These are phyloP conservation scores for Paecilomyces dactylethromorphus DNA, from an alignment of 2,329 filamentous ascomycete genomes.

Conservation along the genomic window DNA sequence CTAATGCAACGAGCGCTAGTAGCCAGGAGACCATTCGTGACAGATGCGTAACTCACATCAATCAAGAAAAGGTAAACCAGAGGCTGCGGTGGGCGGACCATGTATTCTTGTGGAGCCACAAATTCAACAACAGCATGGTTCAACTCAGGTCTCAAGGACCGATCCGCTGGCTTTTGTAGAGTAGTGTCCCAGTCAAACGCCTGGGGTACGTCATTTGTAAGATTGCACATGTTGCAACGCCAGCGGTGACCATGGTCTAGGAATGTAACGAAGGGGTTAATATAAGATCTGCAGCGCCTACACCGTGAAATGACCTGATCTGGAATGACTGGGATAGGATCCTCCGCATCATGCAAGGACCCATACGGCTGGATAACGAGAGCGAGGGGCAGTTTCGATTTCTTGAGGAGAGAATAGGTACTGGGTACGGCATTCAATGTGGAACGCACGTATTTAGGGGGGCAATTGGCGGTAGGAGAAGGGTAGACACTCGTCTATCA, in stretches of 20 bases:
- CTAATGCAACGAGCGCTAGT: constrained; percentile 89
- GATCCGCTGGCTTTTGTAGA: constrained; percentile 81
- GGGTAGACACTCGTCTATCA: constrained; percentile 78
- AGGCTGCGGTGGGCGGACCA: constrained; percentile 94
- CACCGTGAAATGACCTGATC: constrained; percentile 97
- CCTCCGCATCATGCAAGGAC: constrained; percentile 85
- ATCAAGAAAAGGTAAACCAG: constrained; percentile 93
- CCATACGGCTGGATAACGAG: constrained; percentile 95
- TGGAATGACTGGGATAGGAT: constrained; percentile 82
- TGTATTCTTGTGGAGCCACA: constrained; percentile 96
- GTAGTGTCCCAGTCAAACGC: constrained; percentile 97
- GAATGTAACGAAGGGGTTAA: constrained; percentile 96
- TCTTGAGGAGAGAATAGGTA: constrained; percentile 87
- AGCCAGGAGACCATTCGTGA: constrained; percentile 83
- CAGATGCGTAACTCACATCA: constrained; percentile 85
- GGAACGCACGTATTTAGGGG: constrained; percentile 88
- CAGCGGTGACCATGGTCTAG: constrained; percentile 94
- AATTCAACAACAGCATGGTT: constrained; percentile 98
- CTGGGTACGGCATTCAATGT: constrained; percentile 92
- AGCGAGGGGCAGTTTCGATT: constrained; percentile 91
- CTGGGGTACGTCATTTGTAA: constrained; percentile 98
- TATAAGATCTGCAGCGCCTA: constrained; percentile 91
- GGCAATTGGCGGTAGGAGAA: constrained; percentile 84
- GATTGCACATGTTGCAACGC: constrained; percentile 99
- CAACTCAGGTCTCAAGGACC: constrained; percentile 86